Evolutionary conservation across 768 basidiomycete genomes (phyloP), one percentile per base, ranked within the genome.

Genomic region (Pleurotus giganteus): DNA sequence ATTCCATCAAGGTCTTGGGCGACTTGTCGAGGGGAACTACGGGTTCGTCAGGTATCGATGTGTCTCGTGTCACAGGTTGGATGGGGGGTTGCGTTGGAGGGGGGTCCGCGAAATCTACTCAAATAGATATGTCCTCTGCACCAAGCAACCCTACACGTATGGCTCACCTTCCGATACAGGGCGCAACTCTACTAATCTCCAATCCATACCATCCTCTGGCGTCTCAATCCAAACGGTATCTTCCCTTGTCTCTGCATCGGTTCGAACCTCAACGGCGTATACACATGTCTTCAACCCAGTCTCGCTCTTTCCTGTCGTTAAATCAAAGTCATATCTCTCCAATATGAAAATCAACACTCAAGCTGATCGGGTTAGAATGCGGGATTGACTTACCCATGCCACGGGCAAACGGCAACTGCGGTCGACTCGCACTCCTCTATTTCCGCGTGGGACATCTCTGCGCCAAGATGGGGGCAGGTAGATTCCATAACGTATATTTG

Each of bases 401-500:
- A 89, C 2, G 87, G 88, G 67, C 87, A 89, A 9, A 88, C 87
- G 8, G 83, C 83, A 1, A 89, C 81, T 2, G 81, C 59, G 17
- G 80, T 78, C 11, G 68, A 70, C 46, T 85, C 84, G 57, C 77
- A 84, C 53, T 81, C 83, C 62, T 89, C 87, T n/a, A 89, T 87
- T 36, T 88, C 87, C 1, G 88, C 88, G 71, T 90, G 87, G 12
- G 85, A 86, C 68, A 91, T 75, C 53, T 91, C 88, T 19, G 88
- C 89, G 2, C 89, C 88, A 6, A 91, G 76, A 70, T 92, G 90
- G 3, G 89, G 89, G 65, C 89, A 91, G 8, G 77, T 81, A 4
- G 86, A 81, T 67, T 91, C 89, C 89, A 92, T 91, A 6, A 81
- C 83, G 63, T 90, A 91, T 11, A 91, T 72, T 60, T 89, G 79